Evolutionary conservation across 148 eudicot species (phyloP).

Genomic region (Chenopodium suecicum): DNA sequence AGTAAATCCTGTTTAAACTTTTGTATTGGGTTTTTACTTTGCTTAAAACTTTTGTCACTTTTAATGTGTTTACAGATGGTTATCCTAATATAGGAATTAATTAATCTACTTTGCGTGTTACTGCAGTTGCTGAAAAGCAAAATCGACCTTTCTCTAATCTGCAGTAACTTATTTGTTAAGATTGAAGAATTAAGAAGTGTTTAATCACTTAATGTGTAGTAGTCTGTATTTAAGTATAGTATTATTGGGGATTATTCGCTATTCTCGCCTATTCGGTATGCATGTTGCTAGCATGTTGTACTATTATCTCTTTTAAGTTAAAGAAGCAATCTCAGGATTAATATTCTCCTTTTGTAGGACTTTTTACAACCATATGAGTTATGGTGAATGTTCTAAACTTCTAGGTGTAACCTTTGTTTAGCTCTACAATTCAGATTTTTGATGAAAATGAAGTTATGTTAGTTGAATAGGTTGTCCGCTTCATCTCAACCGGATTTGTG

Average conservation of each 20-base stretch:
- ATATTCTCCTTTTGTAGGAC: neutral
- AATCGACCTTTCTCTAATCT: constrained; percentile 13
- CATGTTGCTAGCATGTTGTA: neutral
- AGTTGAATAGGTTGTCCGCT: neutral
- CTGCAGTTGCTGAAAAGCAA: constrained; percentile 28
- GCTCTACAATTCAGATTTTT: neutral
- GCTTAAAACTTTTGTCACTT: constrained; percentile 19
- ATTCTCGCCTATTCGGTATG: too few relatives aligned
- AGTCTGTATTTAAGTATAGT: neutral
- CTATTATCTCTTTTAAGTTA: neutral
- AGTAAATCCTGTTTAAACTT: constrained; percentile 15
- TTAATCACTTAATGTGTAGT: constrained; percentile 4
- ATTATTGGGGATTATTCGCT: neutral
- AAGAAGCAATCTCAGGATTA: neutral
- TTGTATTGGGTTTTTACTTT: constrained; percentile 4
- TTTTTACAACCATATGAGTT: neutral
- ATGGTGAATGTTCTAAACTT: neutral
- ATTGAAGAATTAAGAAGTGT: neutral
- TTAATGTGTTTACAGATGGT: constrained; percentile 19
- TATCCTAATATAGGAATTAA: constrained; percentile 18
- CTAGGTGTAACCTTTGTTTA: neutral
- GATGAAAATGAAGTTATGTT: neutral
- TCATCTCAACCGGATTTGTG: neutral
- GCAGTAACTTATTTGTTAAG: constrained; percentile 24
- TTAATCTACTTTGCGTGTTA: constrained; percentile 28